These are phyloP conservation scores for Ascodesmis nigricans DNA, from an alignment of 495 filamentous ascomycete species.

Conservation along the genomic window DNA sequence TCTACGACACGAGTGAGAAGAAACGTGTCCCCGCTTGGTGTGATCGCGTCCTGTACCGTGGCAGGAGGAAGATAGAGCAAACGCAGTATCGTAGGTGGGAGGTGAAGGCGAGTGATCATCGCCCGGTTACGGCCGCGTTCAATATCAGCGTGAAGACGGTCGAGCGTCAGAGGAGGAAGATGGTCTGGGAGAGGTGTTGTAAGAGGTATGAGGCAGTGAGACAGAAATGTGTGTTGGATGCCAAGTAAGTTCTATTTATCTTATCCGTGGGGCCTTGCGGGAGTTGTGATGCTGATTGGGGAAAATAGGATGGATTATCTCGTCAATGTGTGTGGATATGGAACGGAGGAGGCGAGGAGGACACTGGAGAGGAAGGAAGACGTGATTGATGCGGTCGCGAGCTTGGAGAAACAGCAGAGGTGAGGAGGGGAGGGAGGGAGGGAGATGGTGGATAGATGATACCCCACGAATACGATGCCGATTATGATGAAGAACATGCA, in stretches of 20 bases:
- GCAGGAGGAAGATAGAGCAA: constrained; percentile 62
- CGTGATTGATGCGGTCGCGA: constrained; percentile 15
- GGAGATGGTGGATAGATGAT: constrained; percentile 4
- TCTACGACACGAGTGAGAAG: constrained; percentile 88
- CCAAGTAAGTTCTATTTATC: constrained; percentile 25
- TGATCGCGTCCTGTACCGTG: constrained; percentile 73
- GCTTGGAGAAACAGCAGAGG: constrained; percentile 10
- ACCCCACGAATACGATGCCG: too few species aligned
- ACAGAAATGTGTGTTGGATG: constrained; percentile 37
- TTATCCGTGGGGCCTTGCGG: background rate
- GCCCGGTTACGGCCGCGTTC: constrained; percentile 74
- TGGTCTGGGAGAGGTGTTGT: constrained; percentile 47
- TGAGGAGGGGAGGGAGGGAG: background rate
- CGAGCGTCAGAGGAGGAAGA: constrained; percentile 36
- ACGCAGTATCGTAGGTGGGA: constrained; percentile 74
- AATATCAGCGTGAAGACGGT: constrained; percentile 63
- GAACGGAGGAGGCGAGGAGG: constrained; percentile 11
- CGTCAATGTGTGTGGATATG: constrained; percentile 18
- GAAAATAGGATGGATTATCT: constrained; percentile 17
- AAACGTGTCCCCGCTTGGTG: constrained; percentile 93
- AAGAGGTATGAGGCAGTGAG: constrained; percentile 48
- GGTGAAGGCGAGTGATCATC: constrained; percentile 72
- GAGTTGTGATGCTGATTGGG: background rate
- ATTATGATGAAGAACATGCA: too few species aligned
- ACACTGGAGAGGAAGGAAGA: constrained; percentile 12